Evolutionary conservation across 257 asterid species (phyloP), one percentile per base, ranked within the genome.

Genomic region (Solanum clarkiae): DNA sequence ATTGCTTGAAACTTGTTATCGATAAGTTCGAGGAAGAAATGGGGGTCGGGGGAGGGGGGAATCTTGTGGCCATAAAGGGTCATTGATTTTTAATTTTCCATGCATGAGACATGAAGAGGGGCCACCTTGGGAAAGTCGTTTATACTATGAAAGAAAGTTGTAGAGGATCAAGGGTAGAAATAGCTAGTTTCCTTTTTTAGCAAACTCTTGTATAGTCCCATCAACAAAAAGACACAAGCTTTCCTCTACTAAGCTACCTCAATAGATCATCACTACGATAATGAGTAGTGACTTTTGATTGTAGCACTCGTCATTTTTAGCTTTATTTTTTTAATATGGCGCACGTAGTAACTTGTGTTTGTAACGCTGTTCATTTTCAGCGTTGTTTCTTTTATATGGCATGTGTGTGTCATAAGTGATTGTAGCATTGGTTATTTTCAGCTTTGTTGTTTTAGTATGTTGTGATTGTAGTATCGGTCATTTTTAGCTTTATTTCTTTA

Each of bases 141-240:
- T 89, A 89, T 90, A 92, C 95, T 7, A 93, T 74, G 90, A 93
- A 82, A 88, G 95, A 79, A 86, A 88, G 87, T 63, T 77, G 84
- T 90, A 84, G 87, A 89, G 87, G 82, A 85, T 22, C 71, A 87
- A 87, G 87, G 84, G 85, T 49, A 66, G 84, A 87, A 86, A 89
- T 88, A 89, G 89, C 47, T 72, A 55, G 36, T 84, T 92, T 81
- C 93, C 63, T 79, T 66, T 59, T 88, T 90, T 87, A 88, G 98
- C 85, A 93, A 92, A 75, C 88, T 81, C 87, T 65, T 88, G 94
- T 91, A 79, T 86, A 84, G 95, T 94, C 97, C 91, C 94, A 91
- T 94, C 98, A 89, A 82, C 83, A 85, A 70, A 87, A 88, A 88
- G 93, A 88, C 92, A 90, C 81, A 74, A 77, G 26, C 82, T 77